A percentile compares a stretch with the other conserved stretches of the same genome.
Conservation (phyloP, 768 basidiomycete species). For the Terana coerulea region DNA sequence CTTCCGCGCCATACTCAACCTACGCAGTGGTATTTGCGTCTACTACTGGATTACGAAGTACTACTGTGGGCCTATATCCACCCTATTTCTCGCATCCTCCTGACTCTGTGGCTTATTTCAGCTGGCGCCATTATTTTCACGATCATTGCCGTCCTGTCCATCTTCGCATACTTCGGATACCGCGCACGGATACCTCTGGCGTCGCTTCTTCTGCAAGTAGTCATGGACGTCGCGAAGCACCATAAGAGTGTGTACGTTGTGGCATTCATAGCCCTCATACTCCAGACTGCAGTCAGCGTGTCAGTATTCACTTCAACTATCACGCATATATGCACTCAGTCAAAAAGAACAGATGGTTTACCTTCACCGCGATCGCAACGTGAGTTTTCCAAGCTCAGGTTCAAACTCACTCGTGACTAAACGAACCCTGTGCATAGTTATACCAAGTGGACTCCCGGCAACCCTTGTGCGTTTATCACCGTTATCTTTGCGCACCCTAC, state of each 20-base stretch:
- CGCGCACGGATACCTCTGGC: slow-evolving; percentile 75
- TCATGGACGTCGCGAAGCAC: slow-evolving; percentile 83
- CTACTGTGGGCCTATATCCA: slow-evolving; percentile 46
- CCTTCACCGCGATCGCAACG: slow-evolving; percentile 75
- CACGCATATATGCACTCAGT: not conserved
- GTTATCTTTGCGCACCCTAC: no score
- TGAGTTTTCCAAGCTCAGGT: slow-evolving; percentile 28
- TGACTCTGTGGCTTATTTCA: slow-evolving; percentile 21
- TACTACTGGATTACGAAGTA: slow-evolving; percentile 75
- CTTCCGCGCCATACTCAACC: slow-evolving; percentile 5
- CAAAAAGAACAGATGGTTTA: slow-evolving; percentile 54
- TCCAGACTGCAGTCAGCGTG: slow-evolving; percentile 71
- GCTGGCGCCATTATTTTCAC: slow-evolving; percentile 85
- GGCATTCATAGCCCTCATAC: slow-evolving; percentile 61
- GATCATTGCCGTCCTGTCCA: slow-evolving; percentile 69
- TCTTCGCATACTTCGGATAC: slow-evolving; percentile 72
- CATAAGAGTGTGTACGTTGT: slow-evolving; percentile 80
- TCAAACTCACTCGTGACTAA: not conserved
- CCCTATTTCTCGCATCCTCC: not conserved
- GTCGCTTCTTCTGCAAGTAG: slow-evolving; percentile 72
- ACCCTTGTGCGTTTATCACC: slow-evolving; percentile 43
- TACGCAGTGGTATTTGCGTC: slow-evolving; percentile 57
- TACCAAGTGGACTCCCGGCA: slow-evolving; percentile 76
- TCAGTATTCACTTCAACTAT: no score
- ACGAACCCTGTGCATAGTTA: slow-evolving; percentile 32